Conservation (phyloP, 2,329 filamentous ascomycete genomes). For the Arthrobotrys sinensis region DNA sequence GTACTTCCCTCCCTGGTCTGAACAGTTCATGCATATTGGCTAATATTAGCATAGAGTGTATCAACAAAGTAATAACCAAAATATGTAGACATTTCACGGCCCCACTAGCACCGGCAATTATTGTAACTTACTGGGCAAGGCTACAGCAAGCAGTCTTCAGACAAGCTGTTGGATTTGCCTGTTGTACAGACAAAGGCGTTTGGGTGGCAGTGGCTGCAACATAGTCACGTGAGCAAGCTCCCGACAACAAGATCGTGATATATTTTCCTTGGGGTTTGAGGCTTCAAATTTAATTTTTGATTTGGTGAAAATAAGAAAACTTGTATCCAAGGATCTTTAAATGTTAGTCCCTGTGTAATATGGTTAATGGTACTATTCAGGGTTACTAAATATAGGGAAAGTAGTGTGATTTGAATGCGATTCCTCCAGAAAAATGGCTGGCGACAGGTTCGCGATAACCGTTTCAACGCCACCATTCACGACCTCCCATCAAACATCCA, state of each 20-base stretch:
- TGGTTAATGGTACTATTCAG: background rate
- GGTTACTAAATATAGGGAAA: background rate
- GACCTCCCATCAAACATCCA: constrained; percentile 14
- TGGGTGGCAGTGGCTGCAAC: no score
- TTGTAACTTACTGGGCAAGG: no score
- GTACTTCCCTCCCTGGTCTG: no score
- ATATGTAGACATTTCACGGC: no score
- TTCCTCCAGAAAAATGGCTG: constrained; percentile 15
- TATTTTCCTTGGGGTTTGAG: constrained; percentile 6
- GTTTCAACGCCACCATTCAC: constrained; percentile 34
- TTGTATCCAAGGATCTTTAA: background rate
- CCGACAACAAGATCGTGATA: background rate
- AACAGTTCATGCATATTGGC: no score
- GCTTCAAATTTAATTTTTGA: background rate
- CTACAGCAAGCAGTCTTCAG: no score
- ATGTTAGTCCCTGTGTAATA: background rate
- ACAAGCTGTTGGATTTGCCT: background rate
- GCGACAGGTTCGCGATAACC: constrained; percentile 27
- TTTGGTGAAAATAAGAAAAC: background rate
- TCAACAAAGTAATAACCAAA: no score
- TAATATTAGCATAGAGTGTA: no score
- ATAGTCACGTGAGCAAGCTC: constrained; percentile 3
- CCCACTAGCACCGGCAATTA: no score
- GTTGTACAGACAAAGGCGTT: no score
- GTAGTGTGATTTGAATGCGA: background rate